phyloP scores from a whole-genome alignment of 2,329 filamentous ascomycete genomes.

The Zymoseptoria tritici region DNA sequence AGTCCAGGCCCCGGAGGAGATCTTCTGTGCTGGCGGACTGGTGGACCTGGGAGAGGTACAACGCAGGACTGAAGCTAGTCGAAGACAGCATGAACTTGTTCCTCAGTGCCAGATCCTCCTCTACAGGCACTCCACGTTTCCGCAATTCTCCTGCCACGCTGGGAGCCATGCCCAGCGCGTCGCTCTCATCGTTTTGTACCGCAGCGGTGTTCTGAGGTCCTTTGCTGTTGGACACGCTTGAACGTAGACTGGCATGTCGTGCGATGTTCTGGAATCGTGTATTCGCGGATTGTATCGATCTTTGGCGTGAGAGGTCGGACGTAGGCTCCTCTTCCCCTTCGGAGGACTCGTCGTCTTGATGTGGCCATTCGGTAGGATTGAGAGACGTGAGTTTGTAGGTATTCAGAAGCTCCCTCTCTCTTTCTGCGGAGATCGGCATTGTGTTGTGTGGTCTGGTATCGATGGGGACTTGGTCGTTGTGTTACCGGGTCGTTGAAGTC shows the following conservation, averaged over 20 bases:
- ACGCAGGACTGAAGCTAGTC: conserved; percentile 83
- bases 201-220: conserved; percentile 63
- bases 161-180: conserved; percentile 79
- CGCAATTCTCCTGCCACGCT: conserved; percentile 78
- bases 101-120: conserved; percentile 64
- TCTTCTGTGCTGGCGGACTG: conserved; percentile 74
- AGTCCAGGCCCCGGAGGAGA: conserved; percentile 73
- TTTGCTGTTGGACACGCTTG: conserved; percentile 41
- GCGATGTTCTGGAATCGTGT: conserved; percentile 73
- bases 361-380: conserved; percentile 79
- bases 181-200: conserved; percentile 84
- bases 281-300: conserved; percentile 20
- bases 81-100: conserved; percentile 94
- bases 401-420: conserved; percentile 70
- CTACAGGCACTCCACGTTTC: conserved; percentile 67
- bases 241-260: conserved; percentile 61
- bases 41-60: conserved; percentile 91
- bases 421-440: conserved; percentile 53
- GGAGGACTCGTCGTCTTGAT: conserved; percentile 54
- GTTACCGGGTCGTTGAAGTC: background rate
- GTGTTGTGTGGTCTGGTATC: background rate
- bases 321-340: conserved; percentile 25
- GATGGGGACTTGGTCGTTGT: background rate
- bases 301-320: conserved; percentile 18
- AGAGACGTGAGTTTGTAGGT: conserved; percentile 79